These are phyloP conservation scores for Cyclostephanos invisitatus DNA, from an alignment of 108 stramenopile species.

Conservation along the genomic window DNA sequence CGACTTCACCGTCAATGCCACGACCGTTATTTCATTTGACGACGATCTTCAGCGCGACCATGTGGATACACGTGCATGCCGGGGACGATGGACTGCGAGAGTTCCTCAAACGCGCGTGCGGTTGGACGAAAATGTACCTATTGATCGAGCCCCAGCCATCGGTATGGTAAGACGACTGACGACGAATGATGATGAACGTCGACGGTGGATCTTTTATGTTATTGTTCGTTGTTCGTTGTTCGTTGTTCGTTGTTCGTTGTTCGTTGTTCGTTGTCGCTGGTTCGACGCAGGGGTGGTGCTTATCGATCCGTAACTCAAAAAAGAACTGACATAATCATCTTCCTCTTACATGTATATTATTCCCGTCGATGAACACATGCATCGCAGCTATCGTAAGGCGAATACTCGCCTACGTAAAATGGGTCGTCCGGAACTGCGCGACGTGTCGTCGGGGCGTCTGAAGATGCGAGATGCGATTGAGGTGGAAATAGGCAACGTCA, in stretches of 20 bases:
- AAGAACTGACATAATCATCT: too few species aligned
- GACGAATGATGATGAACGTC: too few species aligned
- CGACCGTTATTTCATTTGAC: slow-evolving; percentile 45
- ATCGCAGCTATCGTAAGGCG: slow-evolving; percentile 56
- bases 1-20: too few species aligned
- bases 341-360: not conserved
- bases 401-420: slow-evolving; percentile 53
- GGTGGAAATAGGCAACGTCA: slow-evolving; percentile 46
- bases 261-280: too few species aligned
- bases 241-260: too few species aligned
- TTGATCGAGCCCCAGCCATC: slow-evolving; percentile 61
- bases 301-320: too few species aligned
- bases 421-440: slow-evolving; percentile 49
- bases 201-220: not conserved
- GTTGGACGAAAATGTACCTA: slow-evolving; percentile 47
- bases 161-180: slow-evolving; percentile 33
- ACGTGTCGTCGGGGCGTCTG: slow-evolving; percentile 41
- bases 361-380: too few species aligned
- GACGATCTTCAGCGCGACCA: slow-evolving; percentile 61
- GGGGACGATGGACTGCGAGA: slow-evolving; percentile 51
- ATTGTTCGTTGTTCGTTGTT: not conserved
- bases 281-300: too few species aligned
- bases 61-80: slow-evolving; percentile 62
- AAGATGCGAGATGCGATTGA: slow-evolving; percentile 51
- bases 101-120: slow-evolving; percentile 45